Evolutionary conservation across 129 eudicot species (phyloP), one percentile per base, ranked within the genome.

Genomic region (Smallanthus sonchifolius): DNA sequence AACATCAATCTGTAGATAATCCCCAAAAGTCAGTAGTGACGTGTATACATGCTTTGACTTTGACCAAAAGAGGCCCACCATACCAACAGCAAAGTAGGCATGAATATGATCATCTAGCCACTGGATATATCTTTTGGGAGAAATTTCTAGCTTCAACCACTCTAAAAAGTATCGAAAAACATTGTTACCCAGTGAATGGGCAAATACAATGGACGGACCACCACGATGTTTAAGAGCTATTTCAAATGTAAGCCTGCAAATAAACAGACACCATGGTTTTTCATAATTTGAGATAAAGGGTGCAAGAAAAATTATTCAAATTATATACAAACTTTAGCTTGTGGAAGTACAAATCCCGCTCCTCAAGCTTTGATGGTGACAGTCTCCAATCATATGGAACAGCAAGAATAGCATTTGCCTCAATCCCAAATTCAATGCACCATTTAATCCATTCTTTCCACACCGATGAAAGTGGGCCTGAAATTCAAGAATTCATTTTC

Each of bases 361-460:
- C 98, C 88, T 93, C 98, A 44, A 93, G 98, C 84, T 86, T 93
- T 32, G 96, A 83, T 65, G 98, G 98, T 43, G 98, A 44, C 79
- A 93, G 60, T 78, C 98, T 90, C 98, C 98, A 93, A 74, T 93
- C 98, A 82, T 88, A 93, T 30, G 98, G 98, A 83, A 78, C 98
- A 45, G 98, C 98, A 79, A 93, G 67, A 56, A 93, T 90, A 43
- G 98, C 96, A 83, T 93, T 90, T 65, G 98, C 96, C 68, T 93
- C 97, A 51, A 93, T 82, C 77, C 98, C 98, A 82, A 93, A 93
- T 79, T 93, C 96, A 62, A 93, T 86, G 81, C 98, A 93, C 98
- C 98, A 93, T 77, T 90, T 93, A 20, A 93, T 79, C 98, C 98
- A 93, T 69, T 93, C 98, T 81, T 93, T 93, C 98, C 98, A 93